Conservation (phyloP, 495 filamentous ascomycete species). For the Penicillium waksmanii region DNA sequence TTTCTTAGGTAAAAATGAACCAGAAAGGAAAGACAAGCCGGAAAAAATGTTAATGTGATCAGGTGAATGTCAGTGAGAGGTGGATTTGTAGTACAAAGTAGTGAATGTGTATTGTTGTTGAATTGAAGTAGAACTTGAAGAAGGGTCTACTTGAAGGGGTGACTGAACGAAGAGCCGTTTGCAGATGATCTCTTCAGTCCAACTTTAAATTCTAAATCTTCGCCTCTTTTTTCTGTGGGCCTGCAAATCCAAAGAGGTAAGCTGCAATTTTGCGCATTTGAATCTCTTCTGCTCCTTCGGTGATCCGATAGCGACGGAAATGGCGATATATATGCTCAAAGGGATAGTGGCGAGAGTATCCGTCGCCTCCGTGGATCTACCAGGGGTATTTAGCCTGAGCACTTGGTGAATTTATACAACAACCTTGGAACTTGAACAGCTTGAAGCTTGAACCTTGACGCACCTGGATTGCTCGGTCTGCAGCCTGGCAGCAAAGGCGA, state of each 20-base stretch:
- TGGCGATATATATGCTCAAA: slow-evolving; percentile 59
- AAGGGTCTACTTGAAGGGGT: too few relatives aligned
- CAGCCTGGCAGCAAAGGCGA: slow-evolving; percentile 58
- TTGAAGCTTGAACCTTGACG: not conserved
- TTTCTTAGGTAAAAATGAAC: slow-evolving; percentile 30
- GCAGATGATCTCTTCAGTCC: not conserved
- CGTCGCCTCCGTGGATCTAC: slow-evolving; percentile 55
- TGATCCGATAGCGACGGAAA: slow-evolving; percentile 53
- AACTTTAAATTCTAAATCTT: slow-evolving; percentile 15
- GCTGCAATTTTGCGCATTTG: slow-evolving; percentile 53
- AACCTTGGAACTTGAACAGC: not conserved
- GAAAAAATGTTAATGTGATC: not conserved
- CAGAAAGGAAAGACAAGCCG: slow-evolving; percentile 19
- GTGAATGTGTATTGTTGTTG: not conserved
- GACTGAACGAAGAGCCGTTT: not conserved
- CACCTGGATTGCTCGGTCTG: slow-evolving; percentile 62
- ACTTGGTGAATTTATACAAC: too few relatives aligned
- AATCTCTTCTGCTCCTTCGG: slow-evolving; percentile 54
- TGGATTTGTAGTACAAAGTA: not conserved
- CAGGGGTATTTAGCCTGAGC: too few relatives aligned
- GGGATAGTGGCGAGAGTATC: slow-evolving; percentile 49
- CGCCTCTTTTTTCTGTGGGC: slow-evolving; percentile 27
- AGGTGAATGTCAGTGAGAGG: not conserved
- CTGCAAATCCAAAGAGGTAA: slow-evolving; percentile 48
- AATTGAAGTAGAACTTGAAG: too few relatives aligned